These are phyloP conservation scores for Pelargonium nanum DNA, from an alignment of 345 rosid genomes.

Conservation along the genomic window DNA sequence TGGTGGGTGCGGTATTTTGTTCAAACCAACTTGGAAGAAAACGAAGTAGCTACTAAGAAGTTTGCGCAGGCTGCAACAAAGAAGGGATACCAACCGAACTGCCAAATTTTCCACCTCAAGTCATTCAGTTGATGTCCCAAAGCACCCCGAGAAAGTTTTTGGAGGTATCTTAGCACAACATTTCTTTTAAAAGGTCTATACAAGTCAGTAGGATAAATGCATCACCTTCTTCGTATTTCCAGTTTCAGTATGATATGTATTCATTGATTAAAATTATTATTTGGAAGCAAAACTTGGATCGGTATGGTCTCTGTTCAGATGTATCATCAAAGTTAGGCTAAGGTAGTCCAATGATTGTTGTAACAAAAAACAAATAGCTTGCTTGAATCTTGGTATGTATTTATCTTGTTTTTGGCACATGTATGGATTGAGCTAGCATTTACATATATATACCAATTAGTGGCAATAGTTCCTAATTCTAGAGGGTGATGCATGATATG, in stretches of 20 bases:
- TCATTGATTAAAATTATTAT: background rate
- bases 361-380: background rate
- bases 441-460: no score
- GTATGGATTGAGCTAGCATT: no score
- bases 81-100: background rate
- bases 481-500: no score
- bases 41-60: conserved; percentile 19
- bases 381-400: no score
- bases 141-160: no score
- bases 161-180: no score
- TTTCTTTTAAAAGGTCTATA: background rate
- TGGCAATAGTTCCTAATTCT: no score
- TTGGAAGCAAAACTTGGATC: background rate
- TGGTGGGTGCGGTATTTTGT: conserved; percentile 27
- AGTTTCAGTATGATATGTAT: conserved; percentile 2
- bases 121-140: background rate
- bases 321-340: background rate
- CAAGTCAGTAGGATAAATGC: background rate
- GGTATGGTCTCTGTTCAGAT: background rate
- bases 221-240: background rate
- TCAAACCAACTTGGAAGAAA: conserved; percentile 24
- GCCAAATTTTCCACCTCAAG: background rate
- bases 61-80: conserved; percentile 21
- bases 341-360: background rate
- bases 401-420: no score